Base-by-base conservation (phyloP, 2,329 filamentous ascomycete genomes). In the Ambrosiella cleistominuta region DNA sequence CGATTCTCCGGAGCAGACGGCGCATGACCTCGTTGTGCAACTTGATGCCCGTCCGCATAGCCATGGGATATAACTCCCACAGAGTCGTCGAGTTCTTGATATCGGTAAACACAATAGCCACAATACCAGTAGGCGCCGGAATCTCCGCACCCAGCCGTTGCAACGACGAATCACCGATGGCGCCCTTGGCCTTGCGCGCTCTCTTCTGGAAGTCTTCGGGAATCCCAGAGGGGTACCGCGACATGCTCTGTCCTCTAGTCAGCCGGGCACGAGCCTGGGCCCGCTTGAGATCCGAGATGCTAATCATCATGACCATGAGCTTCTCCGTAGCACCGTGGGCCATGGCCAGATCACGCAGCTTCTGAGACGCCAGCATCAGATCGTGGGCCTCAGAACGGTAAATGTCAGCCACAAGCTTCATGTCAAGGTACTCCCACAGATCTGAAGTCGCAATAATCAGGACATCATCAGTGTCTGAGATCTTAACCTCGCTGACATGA, bases 271-370 rank as follows among this genome's bases (percentile, higher is more conserved):
- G 80, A 67, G 94, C 86, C 59, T 77, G 74, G 62, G 88, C 81
- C 67, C 87, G 86, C 71, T 95, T 91, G 57, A 98, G 74, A 66
- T 97, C 90, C 58, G 86, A 84, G 42, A 98, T 86, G 58, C 90
- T 91, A 57, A 98, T 83, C 75, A 98, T 88, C 91, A 97, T 97
- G 50, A 98, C 88, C 90, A 97, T 97, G 62, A 97, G 87, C 72
- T 98, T 98, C 66, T 85, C 85, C 1, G 83, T 90, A 11, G 91
- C 88, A 57, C 93, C 93, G 68, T 96, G 97, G 1, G 91, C 88
- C 67, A 98, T 95, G 47, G 93, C 93, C 57, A 97, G 75, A 71
- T 98, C 93, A 60, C 93, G 83, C 38, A 98, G 78, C 71, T 95
- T 95, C 68, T 97, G 91, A 3, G 93, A 86, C 13, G 91, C 93